Evolutionary conservation across 345 rosid genomes (phyloP).

Genomic region (Pseudoturritis turrita): DNA sequence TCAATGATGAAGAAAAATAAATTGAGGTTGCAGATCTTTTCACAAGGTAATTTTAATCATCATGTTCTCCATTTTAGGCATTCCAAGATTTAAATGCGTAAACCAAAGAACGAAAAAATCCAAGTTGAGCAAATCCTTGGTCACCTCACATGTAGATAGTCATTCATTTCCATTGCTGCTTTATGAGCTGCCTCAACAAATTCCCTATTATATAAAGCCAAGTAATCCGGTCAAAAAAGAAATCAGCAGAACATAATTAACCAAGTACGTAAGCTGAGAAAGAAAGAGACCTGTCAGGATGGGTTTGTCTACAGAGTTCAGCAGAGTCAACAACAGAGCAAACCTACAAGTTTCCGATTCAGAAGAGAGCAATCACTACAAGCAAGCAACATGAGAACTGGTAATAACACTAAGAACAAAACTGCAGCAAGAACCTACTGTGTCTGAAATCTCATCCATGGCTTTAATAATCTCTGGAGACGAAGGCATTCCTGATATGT

Average conservation of each 20-base stretch:
- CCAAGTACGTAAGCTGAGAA: background rate
- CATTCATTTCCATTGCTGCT: constrained; percentile 79
- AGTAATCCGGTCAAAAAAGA: background rate
- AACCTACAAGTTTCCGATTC: constrained; percentile 44
- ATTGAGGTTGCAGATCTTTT: background rate
- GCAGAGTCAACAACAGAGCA: constrained; percentile 95
- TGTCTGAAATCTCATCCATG: constrained; percentile 91
- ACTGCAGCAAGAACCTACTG: constrained; percentile 36
- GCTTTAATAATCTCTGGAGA: constrained; percentile 64
- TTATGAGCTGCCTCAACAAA: constrained; percentile 83
- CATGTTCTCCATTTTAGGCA: background rate
- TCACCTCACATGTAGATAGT: constrained; percentile 99
- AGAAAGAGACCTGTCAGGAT: constrained; percentile 70
- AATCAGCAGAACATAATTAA: background rate
- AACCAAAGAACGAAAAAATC: background rate
- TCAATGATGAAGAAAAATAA: background rate
- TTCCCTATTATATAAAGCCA: constrained; percentile 44
- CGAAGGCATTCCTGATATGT: constrained; percentile 63
- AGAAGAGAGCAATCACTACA: background rate
- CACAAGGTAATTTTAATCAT: background rate
- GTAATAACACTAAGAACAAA: background rate
- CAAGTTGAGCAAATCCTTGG: constrained; percentile 38
- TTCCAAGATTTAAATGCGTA: background rate
- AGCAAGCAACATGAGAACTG: background rate
- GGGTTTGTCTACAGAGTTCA: constrained; percentile 89